These are phyloP conservation scores for Codiaeum variegatum DNA, from an alignment of 441 rosid genomes.

Conservation along the genomic window DNA sequence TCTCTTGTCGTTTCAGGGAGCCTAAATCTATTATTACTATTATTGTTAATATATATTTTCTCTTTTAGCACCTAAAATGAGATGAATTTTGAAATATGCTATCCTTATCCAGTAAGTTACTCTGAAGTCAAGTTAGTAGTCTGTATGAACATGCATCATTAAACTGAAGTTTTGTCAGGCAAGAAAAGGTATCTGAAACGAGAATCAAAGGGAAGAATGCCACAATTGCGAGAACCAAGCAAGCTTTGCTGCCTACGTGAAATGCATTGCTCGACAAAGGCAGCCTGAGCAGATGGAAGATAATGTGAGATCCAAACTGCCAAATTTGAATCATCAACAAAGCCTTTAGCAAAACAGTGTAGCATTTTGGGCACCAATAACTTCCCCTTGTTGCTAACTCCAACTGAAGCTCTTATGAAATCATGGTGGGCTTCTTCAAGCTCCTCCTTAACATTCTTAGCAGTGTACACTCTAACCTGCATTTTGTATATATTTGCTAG, in stretches of 20 bases:
- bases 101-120: background rate
- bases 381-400: constrained; percentile 82
- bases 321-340: constrained; percentile 64
- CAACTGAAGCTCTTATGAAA: constrained; percentile 71
- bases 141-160: constrained; percentile 18
- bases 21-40: background rate
- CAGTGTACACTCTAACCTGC: constrained; percentile 76
- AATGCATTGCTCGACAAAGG: constrained; percentile 77
- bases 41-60: too few species aligned
- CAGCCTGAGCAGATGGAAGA: constrained; percentile 68
- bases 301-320: constrained; percentile 82
- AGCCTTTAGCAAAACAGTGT: constrained; percentile 65
- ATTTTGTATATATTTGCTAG: constrained; percentile 17
- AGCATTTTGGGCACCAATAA: constrained; percentile 77
- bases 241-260: constrained; percentile 62
- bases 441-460: constrained; percentile 60
- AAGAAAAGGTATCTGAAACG: constrained; percentile 76
- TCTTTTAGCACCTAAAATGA: background rate
- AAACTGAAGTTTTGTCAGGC: constrained; percentile 35
- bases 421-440: constrained; percentile 81
- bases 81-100: background rate
- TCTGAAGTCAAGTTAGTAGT: background rate
- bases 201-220: constrained; percentile 70
- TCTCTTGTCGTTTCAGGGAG: background rate
- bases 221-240: constrained; percentile 69